These are phyloP conservation scores for Boletus rufocinnamomeus DNA, from an alignment of 768 basidiomycete genomes.

Conservation along the genomic window DNA sequence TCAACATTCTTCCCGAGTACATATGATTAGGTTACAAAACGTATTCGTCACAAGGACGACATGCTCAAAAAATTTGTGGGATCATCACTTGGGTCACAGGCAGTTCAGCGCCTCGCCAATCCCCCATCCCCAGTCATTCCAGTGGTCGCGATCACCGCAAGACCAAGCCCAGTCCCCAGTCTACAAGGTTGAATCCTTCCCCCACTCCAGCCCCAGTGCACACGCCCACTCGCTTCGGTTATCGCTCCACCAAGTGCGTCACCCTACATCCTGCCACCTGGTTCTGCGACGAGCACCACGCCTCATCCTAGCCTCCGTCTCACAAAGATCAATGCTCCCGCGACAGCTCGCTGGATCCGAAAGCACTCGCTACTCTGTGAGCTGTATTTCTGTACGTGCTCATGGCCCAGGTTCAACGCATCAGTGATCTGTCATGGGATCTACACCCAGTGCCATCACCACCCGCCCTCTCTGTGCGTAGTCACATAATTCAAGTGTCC, in stretches of 20 bases:
- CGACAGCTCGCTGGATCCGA: constrained; percentile 35
- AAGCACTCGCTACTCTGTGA: constrained; percentile 17
- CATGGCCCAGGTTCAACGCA: constrained; percentile 31
- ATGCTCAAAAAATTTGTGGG: constrained; percentile 33
- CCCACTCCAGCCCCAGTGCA: constrained; percentile 37
- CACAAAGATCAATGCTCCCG: constrained; percentile 5
- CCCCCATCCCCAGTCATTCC: constrained; percentile 24
- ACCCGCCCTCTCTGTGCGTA: constrained; percentile 26
- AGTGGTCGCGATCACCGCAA: constrained; percentile 22
- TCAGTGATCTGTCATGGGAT: constrained; percentile 6
- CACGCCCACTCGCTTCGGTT: constrained; percentile 35
- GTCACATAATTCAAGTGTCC: constrained; percentile 12
- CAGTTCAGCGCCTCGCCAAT: constrained; percentile 31
- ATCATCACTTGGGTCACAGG: constrained; percentile 30
- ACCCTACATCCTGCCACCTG: constrained; percentile 27
- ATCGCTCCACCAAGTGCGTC: constrained; percentile 40
- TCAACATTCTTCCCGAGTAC: constrained; percentile 21
- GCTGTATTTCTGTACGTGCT: constrained; percentile 38
- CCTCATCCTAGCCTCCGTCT: constrained; percentile 2
- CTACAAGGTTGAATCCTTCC: constrained; percentile 45
- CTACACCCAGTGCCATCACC: constrained; percentile 12
- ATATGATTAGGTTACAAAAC: too few species aligned
- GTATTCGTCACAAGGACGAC: constrained; percentile 31
- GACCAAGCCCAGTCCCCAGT: constrained; percentile 33
- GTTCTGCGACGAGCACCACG: constrained; percentile 18